Evolutionary conservation across 345 rosid genomes (phyloP).

Genomic region (Euphorbia peplus): DNA sequence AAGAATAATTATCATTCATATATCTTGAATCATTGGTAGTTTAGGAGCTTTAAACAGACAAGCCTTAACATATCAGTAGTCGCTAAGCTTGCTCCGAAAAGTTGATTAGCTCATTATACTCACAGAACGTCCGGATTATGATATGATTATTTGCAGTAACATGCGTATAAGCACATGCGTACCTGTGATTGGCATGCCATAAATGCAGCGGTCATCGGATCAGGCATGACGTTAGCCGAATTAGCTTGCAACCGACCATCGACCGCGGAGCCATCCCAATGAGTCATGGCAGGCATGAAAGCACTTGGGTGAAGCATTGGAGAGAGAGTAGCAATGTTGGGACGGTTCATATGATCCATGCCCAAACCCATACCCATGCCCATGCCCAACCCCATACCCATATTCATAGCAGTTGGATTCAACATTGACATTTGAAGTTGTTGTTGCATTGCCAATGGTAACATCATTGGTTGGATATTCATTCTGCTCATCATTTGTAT

Average conservation of each 20-base stretch:
- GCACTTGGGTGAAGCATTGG: constrained; percentile 48
- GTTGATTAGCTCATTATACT: too few relatives aligned
- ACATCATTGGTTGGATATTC: constrained; percentile 70
- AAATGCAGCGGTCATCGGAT: constrained; percentile 61
- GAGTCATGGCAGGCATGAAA: constrained; percentile 55
- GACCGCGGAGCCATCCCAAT: constrained; percentile 57
- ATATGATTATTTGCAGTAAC: too few relatives aligned
- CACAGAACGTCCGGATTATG: too few relatives aligned
- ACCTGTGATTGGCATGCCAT: constrained; percentile 78
- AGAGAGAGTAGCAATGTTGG: constrained; percentile 38
- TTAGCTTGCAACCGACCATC: constrained; percentile 38
- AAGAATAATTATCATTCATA: too few relatives aligned
- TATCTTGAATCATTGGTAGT: too few relatives aligned
- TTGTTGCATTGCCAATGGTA: constrained; percentile 81
- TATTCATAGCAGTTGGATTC: constrained; percentile 59
- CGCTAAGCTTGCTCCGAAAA: too few relatives aligned
- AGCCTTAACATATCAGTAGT: too few relatives aligned
- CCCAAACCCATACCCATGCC: constrained; percentile 59
- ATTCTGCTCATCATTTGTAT: constrained; percentile 76
- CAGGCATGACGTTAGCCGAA: constrained; percentile 37
- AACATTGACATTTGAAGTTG: constrained; percentile 85
- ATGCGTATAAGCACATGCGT: too few relatives aligned
- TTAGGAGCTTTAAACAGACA: too few relatives aligned
- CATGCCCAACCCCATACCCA: constrained; percentile 55
- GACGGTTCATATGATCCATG: constrained; percentile 66